These are phyloP conservation scores for Phytophthora melonis DNA, from an alignment of 352 stramenopile species.

Conservation along the genomic window DNA sequence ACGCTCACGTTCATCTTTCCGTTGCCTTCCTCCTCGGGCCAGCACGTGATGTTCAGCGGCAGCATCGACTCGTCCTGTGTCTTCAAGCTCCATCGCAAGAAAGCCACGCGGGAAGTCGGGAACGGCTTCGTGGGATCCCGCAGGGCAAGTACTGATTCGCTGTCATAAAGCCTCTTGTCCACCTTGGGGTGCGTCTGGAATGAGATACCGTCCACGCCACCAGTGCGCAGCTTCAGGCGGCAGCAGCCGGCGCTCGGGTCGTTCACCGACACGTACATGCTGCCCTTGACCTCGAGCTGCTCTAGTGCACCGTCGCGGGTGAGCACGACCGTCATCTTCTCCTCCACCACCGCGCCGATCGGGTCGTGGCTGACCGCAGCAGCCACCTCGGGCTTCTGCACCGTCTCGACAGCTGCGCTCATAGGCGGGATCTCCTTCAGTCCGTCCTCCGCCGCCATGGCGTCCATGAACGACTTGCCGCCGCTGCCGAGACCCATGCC, in stretches of 20 bases:
- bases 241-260: constrained; percentile 74
- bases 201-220: constrained; percentile 72
- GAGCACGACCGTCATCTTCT: constrained; percentile 88
- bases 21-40: constrained; percentile 84
- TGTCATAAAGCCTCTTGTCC: constrained; percentile 90
- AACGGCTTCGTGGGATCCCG: constrained; percentile 89
- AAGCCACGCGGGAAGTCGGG: constrained; percentile 78
- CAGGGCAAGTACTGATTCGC: constrained; percentile 79
- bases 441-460: constrained; percentile 87
- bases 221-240: constrained; percentile 78
- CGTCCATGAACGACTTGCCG: constrained; percentile 88
- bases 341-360: constrained; percentile 84
- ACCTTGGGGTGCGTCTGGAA: constrained; percentile 91
- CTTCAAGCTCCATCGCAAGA: constrained; percentile 90
- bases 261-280: constrained; percentile 87
- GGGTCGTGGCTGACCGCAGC: constrained; percentile 81
- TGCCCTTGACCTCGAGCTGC: constrained; percentile 90
- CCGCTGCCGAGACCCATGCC: constrained; percentile 71
- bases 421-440: constrained; percentile 89
- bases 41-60: constrained; percentile 90
- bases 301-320: constrained; percentile 85
- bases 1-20: constrained; percentile 91
- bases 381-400: constrained; percentile 67
- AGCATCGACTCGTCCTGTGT: constrained; percentile 88
- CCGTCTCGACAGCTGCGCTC: constrained; percentile 69